Evolutionary conservation across 2,329 filamentous ascomycete species (phyloP).

Genomic region (Arthrobotrys musiformis): DNA sequence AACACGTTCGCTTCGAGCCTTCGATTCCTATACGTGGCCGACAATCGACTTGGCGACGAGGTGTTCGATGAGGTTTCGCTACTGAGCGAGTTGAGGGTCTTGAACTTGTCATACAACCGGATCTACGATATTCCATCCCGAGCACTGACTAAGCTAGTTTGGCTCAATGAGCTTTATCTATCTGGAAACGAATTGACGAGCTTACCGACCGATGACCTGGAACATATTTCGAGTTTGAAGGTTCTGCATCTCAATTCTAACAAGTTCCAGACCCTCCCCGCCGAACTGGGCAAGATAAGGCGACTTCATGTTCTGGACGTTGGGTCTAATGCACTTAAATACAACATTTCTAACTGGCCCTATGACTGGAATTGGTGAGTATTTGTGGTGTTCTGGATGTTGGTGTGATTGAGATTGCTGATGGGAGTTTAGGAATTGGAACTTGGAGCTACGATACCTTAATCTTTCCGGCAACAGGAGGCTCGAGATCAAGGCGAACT

Average conservation of each 20-base stretch:
- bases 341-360: slow-evolving; percentile 98
- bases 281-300: slow-evolving; percentile 92
- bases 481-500: slow-evolving; percentile 84
- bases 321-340: slow-evolving; percentile 93
- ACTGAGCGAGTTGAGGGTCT: slow-evolving; percentile 81
- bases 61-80: slow-evolving; percentile 91
- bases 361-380: slow-evolving; percentile 93
- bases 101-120: slow-evolving; percentile 95
- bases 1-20: slow-evolving; percentile 90
- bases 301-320: slow-evolving; percentile 92
- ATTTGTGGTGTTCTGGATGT: background rate
- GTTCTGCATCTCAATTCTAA: slow-evolving; percentile 96
- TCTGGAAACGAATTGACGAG: slow-evolving; percentile 95
- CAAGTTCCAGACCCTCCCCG: slow-evolving; percentile 95
- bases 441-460: slow-evolving; percentile 91
- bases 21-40: slow-evolving; percentile 84
- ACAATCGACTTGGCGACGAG: slow-evolving; percentile 93
- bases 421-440: slow-evolving; percentile 75
- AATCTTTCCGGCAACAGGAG: slow-evolving; percentile 97
- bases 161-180: slow-evolving; percentile 89
- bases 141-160: slow-evolving; percentile 87
- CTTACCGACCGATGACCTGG: slow-evolving; percentile 90
- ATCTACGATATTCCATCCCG: slow-evolving; percentile 90
- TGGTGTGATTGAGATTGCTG: background rate
- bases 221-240: slow-evolving; percentile 86